Evolutionary conservation across 257 asterid species (phyloP), one percentile per base, ranked within the genome.

Genomic region (Thymus quinquecostatus): DNA sequence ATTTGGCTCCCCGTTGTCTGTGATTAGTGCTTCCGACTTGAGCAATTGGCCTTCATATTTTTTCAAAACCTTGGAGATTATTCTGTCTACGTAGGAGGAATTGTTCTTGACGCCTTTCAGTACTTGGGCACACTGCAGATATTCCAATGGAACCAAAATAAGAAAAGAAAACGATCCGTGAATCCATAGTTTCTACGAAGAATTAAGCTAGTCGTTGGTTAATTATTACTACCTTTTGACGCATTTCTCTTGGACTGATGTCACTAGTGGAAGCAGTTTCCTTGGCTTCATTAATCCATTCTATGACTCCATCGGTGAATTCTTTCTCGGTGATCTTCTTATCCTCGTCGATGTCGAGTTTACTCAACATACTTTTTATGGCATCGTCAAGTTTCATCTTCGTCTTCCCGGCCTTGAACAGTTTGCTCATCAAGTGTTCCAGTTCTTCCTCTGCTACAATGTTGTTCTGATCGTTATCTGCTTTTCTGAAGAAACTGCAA

Each of bases 1-100:
- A 50, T 84, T 77, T 36, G 88, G 92, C 76, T 78, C 83, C 70
- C 92, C 92, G 5, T 84, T 85, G 1, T 73, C 63, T 8, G 82
- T 75, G 75, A 77, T 69, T 5, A 86, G 83, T 61, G 70, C 58
- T 77, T 84, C 74, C 10, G 83, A 68, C 78, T 68, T 79, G 54
- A 82, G 74, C 47, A 81, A 9, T 12, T 80, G 72, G 27, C 72
- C 78, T 75, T 86, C 80, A 3, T 85, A 81, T 66, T 86, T 89
- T 69, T 64, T 72, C 66, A 84, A 63, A 60, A 84, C 69, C 84
- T 81, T 82, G 0, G 89, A 78, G 80, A 84, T 64, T 61, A 86
- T 76, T 36, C 53, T 55, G 38, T 83, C 81, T 11, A 79, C 77
- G 62, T 77, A 72, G 10, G 57, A 77, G 1, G 77, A 79, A 53